These are phyloP conservation scores for Jimgerdemannia lactiflua DNA, from an alignment of 192 early-diverging fungal species.

Conservation along the genomic window DNA sequence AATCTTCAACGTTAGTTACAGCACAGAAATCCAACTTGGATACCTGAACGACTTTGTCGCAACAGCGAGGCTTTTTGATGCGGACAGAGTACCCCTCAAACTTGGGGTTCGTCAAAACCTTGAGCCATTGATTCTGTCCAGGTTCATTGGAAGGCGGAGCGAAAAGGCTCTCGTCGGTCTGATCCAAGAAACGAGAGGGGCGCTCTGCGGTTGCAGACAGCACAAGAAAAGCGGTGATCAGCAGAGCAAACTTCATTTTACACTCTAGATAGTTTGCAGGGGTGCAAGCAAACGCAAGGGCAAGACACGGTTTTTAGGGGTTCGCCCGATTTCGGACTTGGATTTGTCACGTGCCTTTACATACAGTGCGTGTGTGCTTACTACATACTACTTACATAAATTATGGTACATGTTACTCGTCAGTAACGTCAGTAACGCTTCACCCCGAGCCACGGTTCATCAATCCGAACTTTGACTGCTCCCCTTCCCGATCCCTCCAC, in stretches of 20 bases:
- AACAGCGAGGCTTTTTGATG: slow-evolving; percentile 25
- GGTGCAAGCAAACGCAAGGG: neutral
- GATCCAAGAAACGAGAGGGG: neutral
- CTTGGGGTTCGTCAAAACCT: slow-evolving; percentile 12
- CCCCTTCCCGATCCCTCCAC: no score
- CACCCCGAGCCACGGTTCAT: neutral
- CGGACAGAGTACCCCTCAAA: slow-evolving; percentile 25
- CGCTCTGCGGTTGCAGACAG: neutral
- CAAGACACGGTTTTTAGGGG: no score
- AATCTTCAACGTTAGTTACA: no score
- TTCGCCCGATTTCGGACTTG: neutral
- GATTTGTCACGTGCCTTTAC: neutral
- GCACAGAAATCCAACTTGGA: neutral
- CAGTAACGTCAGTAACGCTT: neutral
- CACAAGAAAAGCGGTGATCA: neutral
- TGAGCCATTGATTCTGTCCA: slow-evolving; percentile 4
- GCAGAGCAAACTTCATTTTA: neutral
- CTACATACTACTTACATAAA: no score
- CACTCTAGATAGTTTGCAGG: neutral
- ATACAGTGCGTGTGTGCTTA: no score
- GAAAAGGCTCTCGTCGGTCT: neutral
- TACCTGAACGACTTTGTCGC: slow-evolving; percentile 30
- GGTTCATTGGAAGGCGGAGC: neutral
- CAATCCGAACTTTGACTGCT: neutral
- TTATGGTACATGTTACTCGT: no score